Conservation (phyloP, 2,329 filamentous ascomycete genomes). For the Trichoderma sp. region DNA sequence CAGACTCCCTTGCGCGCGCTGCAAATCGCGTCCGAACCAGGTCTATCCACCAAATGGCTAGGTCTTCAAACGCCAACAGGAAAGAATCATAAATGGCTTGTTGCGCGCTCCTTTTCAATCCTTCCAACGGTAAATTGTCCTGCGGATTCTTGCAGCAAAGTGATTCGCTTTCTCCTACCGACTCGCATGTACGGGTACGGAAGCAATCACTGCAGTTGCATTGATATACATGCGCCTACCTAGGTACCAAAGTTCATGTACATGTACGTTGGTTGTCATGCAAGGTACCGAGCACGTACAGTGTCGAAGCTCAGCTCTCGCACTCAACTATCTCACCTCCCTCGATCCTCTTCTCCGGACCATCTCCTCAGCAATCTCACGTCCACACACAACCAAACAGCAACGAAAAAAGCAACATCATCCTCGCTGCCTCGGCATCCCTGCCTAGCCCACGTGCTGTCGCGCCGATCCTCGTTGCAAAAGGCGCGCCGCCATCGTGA, state of each 20-base stretch:
- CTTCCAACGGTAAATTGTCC: background rate
- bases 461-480: constrained; percentile 28
- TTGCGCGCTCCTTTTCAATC: background rate
- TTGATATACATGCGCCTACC: too few species aligned
- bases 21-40: constrained; percentile 15
- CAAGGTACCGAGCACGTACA: too few species aligned
- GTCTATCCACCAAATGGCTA: background rate
- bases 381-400: too few species aligned
- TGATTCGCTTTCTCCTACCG: background rate
- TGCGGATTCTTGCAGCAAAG: background rate
- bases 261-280: too few species aligned
- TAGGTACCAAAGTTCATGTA: too few species aligned
- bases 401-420: background rate
- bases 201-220: too few species aligned
- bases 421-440: constrained; percentile 24
- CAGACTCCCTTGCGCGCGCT: constrained; percentile 15
- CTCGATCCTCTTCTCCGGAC: too few species aligned
- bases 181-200: too few species aligned
- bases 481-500: constrained; percentile 3
- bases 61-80: background rate
- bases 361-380: too few species aligned
- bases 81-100: background rate
- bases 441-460: constrained; percentile 30
- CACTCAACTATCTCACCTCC: too few species aligned
- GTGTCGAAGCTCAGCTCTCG: too few species aligned